Percentiles rank a stretch among this genome's conserved stretches.
These are phyloP conservation scores for Sonneratia caseolaris DNA, from an alignment of 345 rosid species.

Conservation along the genomic window DNA sequence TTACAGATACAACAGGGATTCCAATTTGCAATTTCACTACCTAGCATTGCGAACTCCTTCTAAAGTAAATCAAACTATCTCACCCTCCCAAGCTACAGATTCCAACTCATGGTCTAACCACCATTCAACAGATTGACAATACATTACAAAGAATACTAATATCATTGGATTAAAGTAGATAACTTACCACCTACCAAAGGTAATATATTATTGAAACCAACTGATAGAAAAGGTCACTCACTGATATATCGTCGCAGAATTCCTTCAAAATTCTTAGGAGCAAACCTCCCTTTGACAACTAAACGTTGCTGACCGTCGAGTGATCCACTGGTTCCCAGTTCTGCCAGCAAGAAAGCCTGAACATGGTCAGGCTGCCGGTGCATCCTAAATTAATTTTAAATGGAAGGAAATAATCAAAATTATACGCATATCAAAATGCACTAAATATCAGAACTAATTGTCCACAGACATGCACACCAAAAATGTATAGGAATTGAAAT, in stretches of 20 bases:
- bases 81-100: not conserved
- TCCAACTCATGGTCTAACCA: not conserved
- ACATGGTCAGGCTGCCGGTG: conserved; percentile 94
- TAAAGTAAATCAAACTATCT: not conserved
- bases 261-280: conserved; percentile 85
- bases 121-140: not conserved
- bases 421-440: not conserved
- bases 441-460: not conserved
- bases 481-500: too few relatives aligned
- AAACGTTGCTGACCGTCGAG: conserved; percentile 89
- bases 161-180: not conserved
- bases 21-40: conserved; percentile 22
- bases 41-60: conserved; percentile 16
- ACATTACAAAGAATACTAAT: not conserved
- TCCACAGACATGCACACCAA: too few relatives aligned
- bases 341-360: conserved; percentile 83
- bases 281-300: conserved; percentile 90
- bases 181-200: not conserved
- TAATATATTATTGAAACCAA: not conserved
- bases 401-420: not conserved
- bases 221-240: conserved; percentile 25
- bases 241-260: conserved; percentile 79
- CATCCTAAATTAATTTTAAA: conserved; percentile 40
- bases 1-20: not conserved
- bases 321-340: conserved; percentile 91